Conservation (phyloP, 805 yeast genomes). For the Debaryomyces castellii region DNA sequence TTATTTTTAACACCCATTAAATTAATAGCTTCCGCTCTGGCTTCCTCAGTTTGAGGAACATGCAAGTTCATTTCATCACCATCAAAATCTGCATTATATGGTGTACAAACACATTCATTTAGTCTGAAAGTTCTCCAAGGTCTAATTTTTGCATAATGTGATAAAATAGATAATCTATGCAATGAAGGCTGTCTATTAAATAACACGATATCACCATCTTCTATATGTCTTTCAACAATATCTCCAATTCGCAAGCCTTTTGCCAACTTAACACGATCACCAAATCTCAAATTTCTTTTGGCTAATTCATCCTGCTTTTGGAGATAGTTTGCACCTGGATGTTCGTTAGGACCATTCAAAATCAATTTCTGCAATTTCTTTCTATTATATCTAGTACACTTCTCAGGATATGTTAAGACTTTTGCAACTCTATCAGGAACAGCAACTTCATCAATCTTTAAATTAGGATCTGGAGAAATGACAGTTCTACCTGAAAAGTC, state of each 20-base stretch:
- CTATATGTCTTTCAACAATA: constrained; percentile 92
- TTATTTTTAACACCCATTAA: constrained; percentile 98
- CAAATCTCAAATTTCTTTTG: constrained; percentile 85
- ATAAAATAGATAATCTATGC: constrained; percentile 88
- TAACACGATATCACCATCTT: constrained; percentile 93
- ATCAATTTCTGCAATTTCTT: constrained; percentile 73
- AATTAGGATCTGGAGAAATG: constrained; percentile 96
- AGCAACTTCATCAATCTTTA: constrained; percentile 94
- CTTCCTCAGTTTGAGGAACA: constrained; percentile 98
- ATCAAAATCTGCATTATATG: constrained; percentile 98
- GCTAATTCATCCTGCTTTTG: constrained; percentile 80
- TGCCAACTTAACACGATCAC: constrained; percentile 79
- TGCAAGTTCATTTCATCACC: constrained; percentile 99
- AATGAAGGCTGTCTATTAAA: constrained; percentile 98
- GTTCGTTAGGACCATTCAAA: constrained; percentile 78
- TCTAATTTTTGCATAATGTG: constrained; percentile 93
- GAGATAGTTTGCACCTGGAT: constrained; percentile 96
- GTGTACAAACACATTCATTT: constrained; percentile 98
- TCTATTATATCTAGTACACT: constrained; percentile 83
- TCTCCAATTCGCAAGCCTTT: constrained; percentile 81
- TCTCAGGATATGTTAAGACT: constrained; percentile 93
- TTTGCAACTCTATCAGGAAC: constrained; percentile 97
- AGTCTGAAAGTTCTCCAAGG: constrained; percentile 98
- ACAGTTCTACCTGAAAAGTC: constrained; percentile 98
- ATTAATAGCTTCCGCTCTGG: constrained; percentile 97